Percentiles rank a stretch among this genome's conserved stretches.
Conservation (phyloP, 148 eudicot genomes). For the Nepenthes mirabilis region DNA sequence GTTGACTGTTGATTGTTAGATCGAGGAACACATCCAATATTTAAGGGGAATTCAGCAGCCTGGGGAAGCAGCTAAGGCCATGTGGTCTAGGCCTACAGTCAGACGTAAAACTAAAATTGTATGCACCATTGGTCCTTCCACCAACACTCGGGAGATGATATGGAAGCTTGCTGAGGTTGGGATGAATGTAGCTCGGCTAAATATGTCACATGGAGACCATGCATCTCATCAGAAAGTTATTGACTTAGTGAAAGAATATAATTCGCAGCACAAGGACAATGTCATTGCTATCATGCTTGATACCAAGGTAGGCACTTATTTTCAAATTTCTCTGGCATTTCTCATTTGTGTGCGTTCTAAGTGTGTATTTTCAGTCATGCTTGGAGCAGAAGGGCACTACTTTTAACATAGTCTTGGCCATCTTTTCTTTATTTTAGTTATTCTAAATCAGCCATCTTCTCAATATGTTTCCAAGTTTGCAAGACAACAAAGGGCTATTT, state of each 20-base stretch:
- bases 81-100: slow-evolving; percentile 72
- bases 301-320: slow-evolving; percentile 54
- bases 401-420: too few relatives aligned
- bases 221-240: slow-evolving; percentile 91
- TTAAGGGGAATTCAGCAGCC: slow-evolving; percentile 29
- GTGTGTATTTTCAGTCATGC: too few relatives aligned
- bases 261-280: slow-evolving; percentile 79
- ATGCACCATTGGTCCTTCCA: slow-evolving; percentile 97
- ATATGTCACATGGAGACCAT: slow-evolving; percentile 99
- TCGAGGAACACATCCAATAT: slow-evolving; percentile 31
- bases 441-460: too few relatives aligned
- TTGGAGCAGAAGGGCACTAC: too few relatives aligned
- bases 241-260: slow-evolving; percentile 93
- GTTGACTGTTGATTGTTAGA: slow-evolving; percentile 21
- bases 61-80: slow-evolving; percentile 35
- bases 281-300: slow-evolving; percentile 98
- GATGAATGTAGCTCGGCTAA: slow-evolving; percentile 90
- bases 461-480: too few relatives aligned
- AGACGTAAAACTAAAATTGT: slow-evolving; percentile 86
- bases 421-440: too few relatives aligned
- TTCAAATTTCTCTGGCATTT: slow-evolving; percentile 3
- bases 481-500: too few relatives aligned
- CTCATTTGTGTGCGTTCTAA: background rate
- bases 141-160: slow-evolving; percentile 84
- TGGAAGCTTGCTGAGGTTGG: slow-evolving; percentile 98